Conservation (phyloP, 352 stramenopile species). For the Saprolegnia diclina region DNA sequence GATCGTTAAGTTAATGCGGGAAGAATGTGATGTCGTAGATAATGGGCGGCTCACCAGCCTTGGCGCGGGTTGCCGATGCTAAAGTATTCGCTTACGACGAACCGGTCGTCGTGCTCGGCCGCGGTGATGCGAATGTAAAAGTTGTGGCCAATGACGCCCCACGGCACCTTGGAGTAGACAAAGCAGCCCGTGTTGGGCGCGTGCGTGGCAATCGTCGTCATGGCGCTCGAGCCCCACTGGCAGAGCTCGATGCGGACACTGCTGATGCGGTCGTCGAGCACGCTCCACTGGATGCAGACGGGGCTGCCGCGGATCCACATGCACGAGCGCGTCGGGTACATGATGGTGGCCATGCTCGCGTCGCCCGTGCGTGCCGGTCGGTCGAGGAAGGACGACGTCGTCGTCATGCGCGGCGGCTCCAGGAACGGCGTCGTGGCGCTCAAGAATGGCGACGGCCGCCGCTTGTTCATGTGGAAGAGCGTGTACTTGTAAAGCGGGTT, state of each 20-base stretch:
- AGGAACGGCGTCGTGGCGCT: not conserved
- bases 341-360: constrained; percentile 37
- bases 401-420: not conserved
- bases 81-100: constrained; percentile 61
- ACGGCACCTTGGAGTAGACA: constrained; percentile 69
- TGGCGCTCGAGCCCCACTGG: constrained; percentile 53
- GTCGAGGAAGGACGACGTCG: not conserved
- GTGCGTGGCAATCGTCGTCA: constrained; percentile 51
- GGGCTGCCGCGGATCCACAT: constrained; percentile 71
- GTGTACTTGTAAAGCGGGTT: constrained; percentile 13
- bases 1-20: constrained; percentile 5
- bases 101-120: constrained; percentile 37
- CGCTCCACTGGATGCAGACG: constrained; percentile 66
- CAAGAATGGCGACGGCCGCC: not conserved
- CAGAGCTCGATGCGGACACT: constrained; percentile 63
- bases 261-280: constrained; percentile 46
- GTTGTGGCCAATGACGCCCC: constrained; percentile 71
- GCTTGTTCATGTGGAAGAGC: constrained; percentile 16
- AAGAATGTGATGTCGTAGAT: not conserved
- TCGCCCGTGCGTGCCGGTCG: not conserved
- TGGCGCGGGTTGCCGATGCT: constrained; percentile 51
- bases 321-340: constrained; percentile 37
- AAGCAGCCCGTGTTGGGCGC: constrained; percentile 69
- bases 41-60: constrained; percentile 23
- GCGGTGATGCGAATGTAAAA: constrained; percentile 73